Evolutionary conservation across 768 basidiomycete species (phyloP).

Genomic region (Termitomyces sp.): DNA sequence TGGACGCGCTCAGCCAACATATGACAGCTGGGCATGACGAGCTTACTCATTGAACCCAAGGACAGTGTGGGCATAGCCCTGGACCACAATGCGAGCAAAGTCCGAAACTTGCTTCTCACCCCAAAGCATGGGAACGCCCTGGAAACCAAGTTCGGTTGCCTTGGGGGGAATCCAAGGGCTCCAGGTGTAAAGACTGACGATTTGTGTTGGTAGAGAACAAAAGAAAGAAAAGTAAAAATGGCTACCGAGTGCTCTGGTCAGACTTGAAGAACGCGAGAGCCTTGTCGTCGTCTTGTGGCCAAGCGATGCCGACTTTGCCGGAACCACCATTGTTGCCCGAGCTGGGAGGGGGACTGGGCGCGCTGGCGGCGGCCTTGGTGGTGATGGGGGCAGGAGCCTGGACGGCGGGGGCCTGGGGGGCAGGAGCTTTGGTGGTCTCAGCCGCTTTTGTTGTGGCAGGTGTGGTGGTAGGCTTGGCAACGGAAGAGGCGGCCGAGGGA

Average conservation of each 20-base stretch:
- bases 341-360: constrained; percentile 6
- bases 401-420: constrained; percentile 2
- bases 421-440: constrained; percentile 4
- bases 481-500: constrained; percentile 16
- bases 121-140: constrained; percentile 69
- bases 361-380: constrained; percentile 7
- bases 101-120: constrained; percentile 44
- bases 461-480: constrained; percentile 15
- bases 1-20: neutral
- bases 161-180: constrained; percentile 40
- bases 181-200: constrained; percentile 62
- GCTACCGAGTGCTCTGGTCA: constrained; percentile 37
- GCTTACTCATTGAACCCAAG: constrained; percentile 75
- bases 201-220: neutral
- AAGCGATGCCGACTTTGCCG: constrained; percentile 61
- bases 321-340: constrained; percentile 14
- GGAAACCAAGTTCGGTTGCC: constrained; percentile 40
- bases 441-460: neutral
- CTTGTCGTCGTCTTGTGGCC: constrained; percentile 52
- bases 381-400: constrained; percentile 12
- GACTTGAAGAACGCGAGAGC: constrained; percentile 50
- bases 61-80: constrained; percentile 45
- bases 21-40: neutral
- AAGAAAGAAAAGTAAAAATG: neutral
- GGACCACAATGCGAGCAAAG: constrained; percentile 41